A percentile compares a stretch with the other conserved stretches of the same genome.
phyloP scores from a whole-genome alignment of 2,329 filamentous ascomycete genomes.

The Trichoderma sp. region DNA sequence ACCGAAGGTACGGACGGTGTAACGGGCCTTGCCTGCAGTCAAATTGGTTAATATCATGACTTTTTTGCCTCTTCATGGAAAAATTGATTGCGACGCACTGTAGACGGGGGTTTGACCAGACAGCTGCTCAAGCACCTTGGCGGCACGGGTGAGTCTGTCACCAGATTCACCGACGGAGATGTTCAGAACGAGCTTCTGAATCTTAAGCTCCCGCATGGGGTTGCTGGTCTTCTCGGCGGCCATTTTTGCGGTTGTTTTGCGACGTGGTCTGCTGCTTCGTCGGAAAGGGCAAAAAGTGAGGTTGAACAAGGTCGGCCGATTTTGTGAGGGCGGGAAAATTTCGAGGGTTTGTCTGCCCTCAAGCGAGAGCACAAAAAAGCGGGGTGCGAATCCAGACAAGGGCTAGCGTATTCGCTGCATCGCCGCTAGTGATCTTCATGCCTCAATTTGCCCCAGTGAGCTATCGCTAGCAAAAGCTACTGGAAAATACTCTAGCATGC shows the following conservation, averaged over 20 bases:
- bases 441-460: not conserved
- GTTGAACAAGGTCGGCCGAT: constrained; percentile 28
- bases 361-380: constrained; percentile 29
- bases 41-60: not conserved
- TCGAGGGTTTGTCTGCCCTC: constrained; percentile 44
- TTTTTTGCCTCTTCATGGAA: not conserved
- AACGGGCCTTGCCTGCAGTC: constrained; percentile 90
- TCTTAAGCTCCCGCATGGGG: constrained; percentile 99
- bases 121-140: constrained; percentile 99
- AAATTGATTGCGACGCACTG: constrained; percentile 59
- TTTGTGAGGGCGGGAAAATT: constrained; percentile 39
- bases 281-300: constrained; percentile 29
- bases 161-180: constrained; percentile 99
- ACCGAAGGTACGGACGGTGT: constrained; percentile 99
- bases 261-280: constrained; percentile 37
- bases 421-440: not conserved
- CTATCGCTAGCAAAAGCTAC: not conserved
- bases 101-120: constrained; percentile 99
- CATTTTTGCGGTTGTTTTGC: constrained; percentile 41
- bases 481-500: not conserved
- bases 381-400: constrained; percentile 18
- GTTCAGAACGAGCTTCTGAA: constrained; percentile 99
- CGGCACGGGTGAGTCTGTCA: constrained; percentile 99
- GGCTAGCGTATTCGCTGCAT: constrained; percentile 28
- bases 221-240: constrained; percentile 83